These are phyloP conservation scores for Carpinus viminea DNA, from an alignment of 306 rosid genomes.

Conservation along the genomic window DNA sequence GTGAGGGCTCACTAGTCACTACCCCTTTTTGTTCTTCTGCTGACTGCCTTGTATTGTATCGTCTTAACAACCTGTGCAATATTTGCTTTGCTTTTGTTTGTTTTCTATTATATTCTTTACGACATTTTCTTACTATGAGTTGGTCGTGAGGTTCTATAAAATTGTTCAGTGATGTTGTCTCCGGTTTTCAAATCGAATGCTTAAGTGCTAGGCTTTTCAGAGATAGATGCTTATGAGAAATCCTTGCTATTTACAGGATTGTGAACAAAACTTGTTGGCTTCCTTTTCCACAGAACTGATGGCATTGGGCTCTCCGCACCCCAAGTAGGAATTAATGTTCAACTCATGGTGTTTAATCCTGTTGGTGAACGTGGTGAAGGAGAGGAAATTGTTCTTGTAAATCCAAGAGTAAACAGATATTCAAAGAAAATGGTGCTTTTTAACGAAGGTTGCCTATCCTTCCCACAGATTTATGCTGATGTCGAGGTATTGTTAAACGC, in stretches of 20 bases:
- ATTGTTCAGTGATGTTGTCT: background rate
- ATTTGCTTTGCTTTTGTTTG: background rate
- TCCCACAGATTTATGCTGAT: slow-evolving; percentile 72
- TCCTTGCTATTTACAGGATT: slow-evolving; percentile 42
- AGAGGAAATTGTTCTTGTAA: slow-evolving; percentile 91
- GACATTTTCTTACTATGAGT: background rate
- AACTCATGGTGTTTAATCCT: slow-evolving; percentile 91
- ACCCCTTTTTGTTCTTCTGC: background rate
- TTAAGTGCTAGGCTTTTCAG: background rate
- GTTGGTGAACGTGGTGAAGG: slow-evolving; percentile 87
- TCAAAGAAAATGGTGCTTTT: slow-evolving; percentile 65
- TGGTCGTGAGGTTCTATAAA: background rate
- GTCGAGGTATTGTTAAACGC: slow-evolving; percentile 46
- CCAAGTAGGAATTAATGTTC: slow-evolving; percentile 88
- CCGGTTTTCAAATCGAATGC: background rate
- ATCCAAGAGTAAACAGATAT: slow-evolving; percentile 75
- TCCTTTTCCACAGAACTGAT: slow-evolving; percentile 75
- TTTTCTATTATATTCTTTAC: background rate
- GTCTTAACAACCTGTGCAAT: background rate
- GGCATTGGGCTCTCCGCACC: slow-evolving; percentile 98
- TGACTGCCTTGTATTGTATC: background rate
- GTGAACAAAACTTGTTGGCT: slow-evolving; percentile 49
- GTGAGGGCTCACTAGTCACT: background rate
- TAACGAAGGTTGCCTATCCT: slow-evolving; percentile 86
- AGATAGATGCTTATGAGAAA: slow-evolving; percentile 26